Evolutionary conservation across 2,329 filamentous ascomycete species (phyloP).

Genomic region (Penicillium janthinellum): DNA sequence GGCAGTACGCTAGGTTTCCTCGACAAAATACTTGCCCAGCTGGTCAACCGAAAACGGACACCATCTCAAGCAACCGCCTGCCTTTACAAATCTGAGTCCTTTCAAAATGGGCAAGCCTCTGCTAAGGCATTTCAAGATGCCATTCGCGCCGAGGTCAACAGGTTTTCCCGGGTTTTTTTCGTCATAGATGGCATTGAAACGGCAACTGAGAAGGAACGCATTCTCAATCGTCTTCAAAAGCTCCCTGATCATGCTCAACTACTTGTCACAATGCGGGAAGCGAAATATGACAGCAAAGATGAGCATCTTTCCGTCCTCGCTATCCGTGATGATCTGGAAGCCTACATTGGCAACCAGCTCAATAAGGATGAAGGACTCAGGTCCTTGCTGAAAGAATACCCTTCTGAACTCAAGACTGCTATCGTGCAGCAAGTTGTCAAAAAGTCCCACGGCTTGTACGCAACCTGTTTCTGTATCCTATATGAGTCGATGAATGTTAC

Average conservation of each 20-base stretch:
- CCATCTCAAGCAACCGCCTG: conserved; percentile 27
- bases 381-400: background rate
- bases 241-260: conserved; percentile 36
- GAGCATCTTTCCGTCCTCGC: background rate
- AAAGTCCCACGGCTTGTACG: conserved; percentile 33
- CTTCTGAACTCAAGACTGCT: conserved; percentile 12
- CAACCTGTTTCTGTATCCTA: background rate
- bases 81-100: conserved; percentile 29
- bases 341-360: background rate
- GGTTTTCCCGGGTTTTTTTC: conserved; percentile 33
- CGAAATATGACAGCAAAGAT: conserved; percentile 1
- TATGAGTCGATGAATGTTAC: too few relatives aligned
- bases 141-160: conserved; percentile 34
- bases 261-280: conserved; percentile 26
- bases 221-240: conserved; percentile 34
- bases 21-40: conserved; percentile 32
- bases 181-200: conserved; percentile 36
- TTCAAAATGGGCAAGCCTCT: conserved; percentile 25
- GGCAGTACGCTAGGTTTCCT: conserved; percentile 25
- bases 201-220: conserved; percentile 32
- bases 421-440: conserved; percentile 23
- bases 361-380: background rate
- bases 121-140: conserved; percentile 36
- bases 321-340: background rate
- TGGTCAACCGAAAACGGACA: conserved; percentile 33